phyloP scores from a whole-genome alignment of 2,329 filamentous ascomycete species.

The Scopulariopsis brevicaulis region DNA sequence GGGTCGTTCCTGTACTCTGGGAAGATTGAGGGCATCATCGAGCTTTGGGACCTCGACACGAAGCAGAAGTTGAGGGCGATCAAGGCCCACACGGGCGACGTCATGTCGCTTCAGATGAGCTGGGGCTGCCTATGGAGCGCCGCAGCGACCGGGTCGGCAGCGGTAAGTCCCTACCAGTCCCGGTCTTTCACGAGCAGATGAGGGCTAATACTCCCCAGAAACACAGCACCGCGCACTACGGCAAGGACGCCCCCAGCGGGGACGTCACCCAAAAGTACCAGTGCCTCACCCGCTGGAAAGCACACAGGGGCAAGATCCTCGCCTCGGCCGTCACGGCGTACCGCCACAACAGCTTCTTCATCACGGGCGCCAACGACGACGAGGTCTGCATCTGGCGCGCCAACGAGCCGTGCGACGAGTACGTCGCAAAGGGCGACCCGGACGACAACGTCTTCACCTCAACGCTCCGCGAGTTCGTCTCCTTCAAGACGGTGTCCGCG shows the following conservation, averaged over 20 bases:
- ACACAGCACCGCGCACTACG: slow-evolving; percentile 56
- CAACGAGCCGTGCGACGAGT: slow-evolving; percentile 26
- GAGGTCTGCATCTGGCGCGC: slow-evolving; percentile 84
- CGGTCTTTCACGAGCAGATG: not conserved
- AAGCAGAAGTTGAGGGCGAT: slow-evolving; percentile 81
- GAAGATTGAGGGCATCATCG: slow-evolving; percentile 75
- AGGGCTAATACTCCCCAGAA: slow-evolving; percentile 29
- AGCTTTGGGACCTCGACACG: slow-evolving; percentile 95
- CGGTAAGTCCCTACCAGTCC: slow-evolving; percentile 40
- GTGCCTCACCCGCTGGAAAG: slow-evolving; percentile 65
- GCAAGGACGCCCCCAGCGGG: slow-evolving; percentile 30
- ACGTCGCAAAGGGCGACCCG: slow-evolving; percentile 23
- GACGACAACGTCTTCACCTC: slow-evolving; percentile 36
- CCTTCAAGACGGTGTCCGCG: slow-evolving; percentile 85
- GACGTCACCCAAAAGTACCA: slow-evolving; percentile 71
- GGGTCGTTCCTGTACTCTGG: slow-evolving; percentile 90
- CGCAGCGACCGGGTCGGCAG: slow-evolving; percentile 76
- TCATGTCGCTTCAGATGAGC: slow-evolving; percentile 77
- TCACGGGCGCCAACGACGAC: slow-evolving; percentile 89
- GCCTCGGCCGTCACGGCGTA: slow-evolving; percentile 67
- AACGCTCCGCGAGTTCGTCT: slow-evolving; percentile 74
- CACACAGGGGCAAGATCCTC: slow-evolving; percentile 78
- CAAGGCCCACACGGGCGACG: slow-evolving; percentile 67
- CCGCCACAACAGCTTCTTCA: slow-evolving; percentile 68
- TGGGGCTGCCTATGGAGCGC: slow-evolving; percentile 80